Evolutionary conservation across 1,284 basidiomycete species (phyloP), one percentile per base, ranked within the genome.

Genomic region (Rhodotorula sp.): DNA sequence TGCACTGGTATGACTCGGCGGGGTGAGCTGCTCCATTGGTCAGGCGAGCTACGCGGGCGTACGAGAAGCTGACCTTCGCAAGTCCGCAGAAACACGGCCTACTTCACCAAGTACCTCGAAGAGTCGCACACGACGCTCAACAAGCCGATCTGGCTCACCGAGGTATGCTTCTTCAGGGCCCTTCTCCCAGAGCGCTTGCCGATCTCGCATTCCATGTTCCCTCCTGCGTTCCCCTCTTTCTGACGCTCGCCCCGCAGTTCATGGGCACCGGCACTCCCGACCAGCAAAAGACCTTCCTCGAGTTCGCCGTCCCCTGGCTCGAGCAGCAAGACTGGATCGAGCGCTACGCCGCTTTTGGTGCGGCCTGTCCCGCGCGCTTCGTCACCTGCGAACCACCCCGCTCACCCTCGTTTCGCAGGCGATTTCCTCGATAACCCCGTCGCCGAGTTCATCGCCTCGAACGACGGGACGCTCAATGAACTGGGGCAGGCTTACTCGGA

Each of bases 1-100:
- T 70, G 15, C 69, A 70, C n/a, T 74, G 73, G 73, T 74, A 74
- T 50, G 73, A 74, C 27, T 3, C 46, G 5, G 71, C 57, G 10
- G 36, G 51, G 44, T 55, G 25, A 12, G 46, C 19, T 22, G 22
- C 15, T 22, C 22, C 12, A 7, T 37, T 27, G 4, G 8, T n/a
- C 3, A 36, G 8, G 21, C 13, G 2, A 32, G 39, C 7, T 39
- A 15, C 39, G 39, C 39, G 7, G n/a, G 0, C 34, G 29, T 1
- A 9, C n/a, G 9, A 2, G 3, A 0, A 12, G 21, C 46, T 58
- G 46, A 57, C 55, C 39, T 46, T 46, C 41, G 19, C 22, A 37
- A 37, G 56, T 55, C 27, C 25, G 41, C 27, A 58, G 27, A 1
- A 74, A 74, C 37, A 66, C 67, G 2, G 73, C 54, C 25, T 74